phyloP scores from a whole-genome alignment of 2,329 filamentous ascomycete species.

The Hypoxylon sp. region DNA sequence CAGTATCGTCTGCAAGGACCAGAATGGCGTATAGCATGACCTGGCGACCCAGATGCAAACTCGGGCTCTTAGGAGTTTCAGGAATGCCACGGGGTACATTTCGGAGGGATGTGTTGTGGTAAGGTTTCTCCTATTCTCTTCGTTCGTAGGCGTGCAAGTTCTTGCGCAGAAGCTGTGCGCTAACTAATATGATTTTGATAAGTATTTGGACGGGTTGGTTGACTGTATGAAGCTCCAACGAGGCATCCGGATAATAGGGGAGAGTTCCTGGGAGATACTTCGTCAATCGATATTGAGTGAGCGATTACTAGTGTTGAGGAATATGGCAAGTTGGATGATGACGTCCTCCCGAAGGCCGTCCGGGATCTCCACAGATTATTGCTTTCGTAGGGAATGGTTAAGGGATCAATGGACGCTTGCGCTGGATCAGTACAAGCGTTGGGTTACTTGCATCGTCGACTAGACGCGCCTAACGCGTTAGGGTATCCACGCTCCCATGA shows the following conservation, averaged over 20 bases:
- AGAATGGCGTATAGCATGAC: not conserved
- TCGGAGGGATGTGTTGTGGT: not conserved
- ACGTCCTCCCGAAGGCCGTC: not conserved
- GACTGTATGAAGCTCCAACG: constrained; percentile 6
- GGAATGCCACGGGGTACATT: not conserved
- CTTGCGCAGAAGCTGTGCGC: not conserved
- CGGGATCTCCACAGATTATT: not conserved
- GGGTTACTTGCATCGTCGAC: not conserved
- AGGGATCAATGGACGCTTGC: not conserved
- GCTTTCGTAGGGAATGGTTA: not conserved
- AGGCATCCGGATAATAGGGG: not conserved
- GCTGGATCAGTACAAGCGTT: not conserved
- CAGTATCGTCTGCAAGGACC: not conserved
- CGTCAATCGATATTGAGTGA: not conserved
- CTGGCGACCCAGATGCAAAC: not conserved
- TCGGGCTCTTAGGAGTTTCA: not conserved
- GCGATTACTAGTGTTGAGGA: not conserved
- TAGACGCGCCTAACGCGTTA: not conserved
- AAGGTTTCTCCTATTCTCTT: not conserved
- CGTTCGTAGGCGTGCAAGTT: not conserved
- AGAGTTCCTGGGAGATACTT: not conserved
- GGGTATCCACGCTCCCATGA: not conserved
- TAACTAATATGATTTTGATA: not conserved
- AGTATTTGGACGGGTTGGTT: not conserved
- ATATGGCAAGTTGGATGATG: not conserved